Evolutionary conservation across 345 rosid species (phyloP).

Genomic region (Lepidium sativum): DNA sequence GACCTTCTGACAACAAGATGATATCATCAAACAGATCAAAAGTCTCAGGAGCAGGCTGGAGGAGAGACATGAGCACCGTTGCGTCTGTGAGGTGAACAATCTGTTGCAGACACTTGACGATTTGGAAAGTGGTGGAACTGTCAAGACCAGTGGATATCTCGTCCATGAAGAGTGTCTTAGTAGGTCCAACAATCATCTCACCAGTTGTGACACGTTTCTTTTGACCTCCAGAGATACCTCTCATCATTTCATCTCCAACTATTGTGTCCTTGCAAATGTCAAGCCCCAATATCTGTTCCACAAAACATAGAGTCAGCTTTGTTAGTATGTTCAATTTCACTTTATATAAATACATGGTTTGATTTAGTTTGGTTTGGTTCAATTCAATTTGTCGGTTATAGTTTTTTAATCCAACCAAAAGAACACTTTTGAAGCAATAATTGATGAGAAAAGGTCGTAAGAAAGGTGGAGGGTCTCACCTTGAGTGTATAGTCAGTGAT

Average conservation of each 20-base stretch:
- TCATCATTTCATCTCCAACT: constrained; percentile 60
- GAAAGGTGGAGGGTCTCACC: constrained; percentile 28
- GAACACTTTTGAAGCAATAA: neutral
- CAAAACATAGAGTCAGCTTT: neutral
- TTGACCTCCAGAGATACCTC: constrained; percentile 39
- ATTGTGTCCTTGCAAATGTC: constrained; percentile 58
- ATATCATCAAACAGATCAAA: constrained; percentile 67
- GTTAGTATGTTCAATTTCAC: neutral
- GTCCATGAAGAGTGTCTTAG: constrained; percentile 68
- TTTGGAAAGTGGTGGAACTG: constrained; percentile 69
- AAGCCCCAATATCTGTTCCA: constrained; percentile 53
- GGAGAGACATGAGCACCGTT: constrained; percentile 52
- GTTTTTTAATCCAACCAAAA: neutral
- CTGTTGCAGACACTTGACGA: constrained; percentile 57
- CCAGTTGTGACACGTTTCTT: constrained; percentile 33
- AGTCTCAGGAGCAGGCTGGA: constrained; percentile 79
- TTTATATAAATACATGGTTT: no score
- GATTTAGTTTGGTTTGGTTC: neutral
- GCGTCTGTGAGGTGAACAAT: constrained; percentile 48
- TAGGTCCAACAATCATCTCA: constrained; percentile 70
- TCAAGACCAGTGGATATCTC: constrained; percentile 73
- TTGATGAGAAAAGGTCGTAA: neutral
- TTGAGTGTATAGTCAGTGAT: constrained; percentile 83
- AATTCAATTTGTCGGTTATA: neutral
- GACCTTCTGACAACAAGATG: constrained; percentile 57